Evolutionary conservation across 345 rosid species (phyloP), one percentile per base, ranked within the genome.

Genomic region (Ricinus communis): DNA sequence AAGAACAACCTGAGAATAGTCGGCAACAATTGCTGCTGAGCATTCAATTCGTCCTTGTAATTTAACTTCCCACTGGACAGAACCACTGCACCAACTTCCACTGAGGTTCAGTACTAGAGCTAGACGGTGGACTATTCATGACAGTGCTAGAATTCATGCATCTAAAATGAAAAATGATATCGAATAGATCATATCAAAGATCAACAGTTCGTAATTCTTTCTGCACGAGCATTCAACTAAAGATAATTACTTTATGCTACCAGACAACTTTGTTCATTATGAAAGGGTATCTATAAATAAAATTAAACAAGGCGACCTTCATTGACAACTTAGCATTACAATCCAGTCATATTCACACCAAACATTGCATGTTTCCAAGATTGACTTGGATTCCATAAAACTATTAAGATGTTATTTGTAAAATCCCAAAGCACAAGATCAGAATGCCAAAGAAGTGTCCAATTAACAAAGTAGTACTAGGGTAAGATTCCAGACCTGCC

Each of bases 41-140:
- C 96, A 87, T 84, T 94, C 97, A 54, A 90, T 79, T 72, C 97
- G 79, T 80, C 99, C 99, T 51, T 87, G 83, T 65, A 95, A 83
- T 71, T 77, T 74, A 66, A 77, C 81, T 77, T 89, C 92, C 99
- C 99, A 92, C 78, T 69, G 80, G 72, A 95, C 75, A 58, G 83
- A 81, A 74, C 99, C 97, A 85, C 99, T 91, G 80, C 64, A 76
- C 70, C 21, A 67, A 30, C 74, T 62, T 62, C 53, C 66, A 60
- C 41, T 33, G 46, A 16, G 38, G 49, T 52, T 62, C 19, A 60
- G 38, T 4, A 56, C 22, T 46, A 43, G 47, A 73, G 72, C 47
- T 69, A 68, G 60, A 74, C 70, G 46, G 70, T 33, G 8, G 69
- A 69, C 18, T 52, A 15, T 43, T 50, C 18, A 66, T 19, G 3